Conservation (phyloP, 257 asterid genomes). For the Lavandula angustifolia region DNA sequence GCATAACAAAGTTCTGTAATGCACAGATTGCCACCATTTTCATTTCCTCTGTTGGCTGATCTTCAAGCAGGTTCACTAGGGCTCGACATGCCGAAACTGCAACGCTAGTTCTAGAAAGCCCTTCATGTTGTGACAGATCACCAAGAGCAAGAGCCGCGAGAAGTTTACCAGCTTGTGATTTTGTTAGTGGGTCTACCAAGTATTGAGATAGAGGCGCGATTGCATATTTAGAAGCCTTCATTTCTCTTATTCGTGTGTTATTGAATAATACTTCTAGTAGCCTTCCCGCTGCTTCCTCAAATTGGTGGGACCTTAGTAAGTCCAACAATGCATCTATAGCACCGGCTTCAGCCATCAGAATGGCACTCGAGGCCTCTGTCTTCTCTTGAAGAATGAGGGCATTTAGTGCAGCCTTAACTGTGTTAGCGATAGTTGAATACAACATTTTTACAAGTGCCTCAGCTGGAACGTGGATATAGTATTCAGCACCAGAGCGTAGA, state of each 20-base stretch:
- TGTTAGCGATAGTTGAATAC: constrained; percentile 50
- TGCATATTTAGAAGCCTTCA: constrained; percentile 76
- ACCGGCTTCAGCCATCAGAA: constrained; percentile 78
- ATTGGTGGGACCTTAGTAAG: constrained; percentile 77
- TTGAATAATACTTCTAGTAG: constrained; percentile 74
- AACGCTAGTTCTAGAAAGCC: constrained; percentile 76
- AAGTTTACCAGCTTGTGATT: constrained; percentile 64
- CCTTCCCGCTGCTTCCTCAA: constrained; percentile 70
- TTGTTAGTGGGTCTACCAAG: constrained; percentile 84
- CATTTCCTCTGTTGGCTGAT: constrained; percentile 80
- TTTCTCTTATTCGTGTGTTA: constrained; percentile 60
- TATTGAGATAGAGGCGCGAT: constrained; percentile 87
- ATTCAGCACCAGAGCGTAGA: constrained; percentile 52
- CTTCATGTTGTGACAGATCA: constrained; percentile 87
- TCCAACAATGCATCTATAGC: constrained; percentile 78
- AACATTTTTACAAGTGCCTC: constrained; percentile 78
- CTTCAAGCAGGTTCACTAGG: constrained; percentile 59
- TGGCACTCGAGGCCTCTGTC: constrained; percentile 61
- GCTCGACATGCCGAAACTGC: constrained; percentile 84
- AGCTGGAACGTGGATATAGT: constrained; percentile 60
- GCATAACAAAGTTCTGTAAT: constrained; percentile 76
- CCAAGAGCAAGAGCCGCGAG: constrained; percentile 87
- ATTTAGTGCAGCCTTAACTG: constrained; percentile 58
- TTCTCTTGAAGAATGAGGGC: constrained; percentile 74
- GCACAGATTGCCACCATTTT: constrained; percentile 78